Conservation (phyloP, 2,329 filamentous ascomycete species). For the Ophiostoma sp. region DNA sequence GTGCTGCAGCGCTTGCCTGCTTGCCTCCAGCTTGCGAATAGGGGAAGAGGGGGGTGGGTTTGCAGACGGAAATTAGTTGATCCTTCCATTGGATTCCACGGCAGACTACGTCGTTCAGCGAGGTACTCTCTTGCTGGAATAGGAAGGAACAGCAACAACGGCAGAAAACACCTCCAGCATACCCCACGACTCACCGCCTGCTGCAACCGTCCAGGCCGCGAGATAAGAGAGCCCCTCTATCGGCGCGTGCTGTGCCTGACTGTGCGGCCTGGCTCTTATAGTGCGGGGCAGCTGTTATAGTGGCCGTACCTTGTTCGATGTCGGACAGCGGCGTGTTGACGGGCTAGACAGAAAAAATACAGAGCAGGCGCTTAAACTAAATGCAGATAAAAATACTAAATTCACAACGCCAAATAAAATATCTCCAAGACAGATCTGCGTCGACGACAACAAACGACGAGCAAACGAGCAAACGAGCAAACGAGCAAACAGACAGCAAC, state of each 20-base stretch:
- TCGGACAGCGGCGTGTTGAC: constrained; percentile 1
- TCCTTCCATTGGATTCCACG: constrained; percentile 19
- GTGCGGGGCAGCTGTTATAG: constrained; percentile 8
- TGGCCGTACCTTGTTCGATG: background rate
- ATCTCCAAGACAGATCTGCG: background rate
- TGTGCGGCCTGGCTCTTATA: background rate
- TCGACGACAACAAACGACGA: background rate
- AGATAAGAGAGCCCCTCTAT: constrained; percentile 12
- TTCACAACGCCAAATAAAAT: background rate
- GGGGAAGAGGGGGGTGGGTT: constrained; percentile 20
- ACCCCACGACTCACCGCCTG: constrained; percentile 14
- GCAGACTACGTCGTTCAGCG: background rate
- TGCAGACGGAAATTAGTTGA: constrained; percentile 26
- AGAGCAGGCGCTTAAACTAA: background rate
- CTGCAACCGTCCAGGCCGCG: background rate
- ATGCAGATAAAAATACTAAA: background rate
- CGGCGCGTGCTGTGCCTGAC: background rate
- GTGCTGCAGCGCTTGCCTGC: constrained; percentile 2
- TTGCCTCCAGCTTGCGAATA: background rate
- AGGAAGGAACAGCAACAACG: constrained; percentile 13
- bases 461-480: background rate
- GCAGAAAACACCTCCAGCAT: background rate
- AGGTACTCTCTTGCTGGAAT: constrained; percentile 14
- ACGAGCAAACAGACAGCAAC: background rate
- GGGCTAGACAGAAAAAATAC: constrained; percentile 11